Conservation (phyloP, 805 yeast species). For the Monosporozyma aerobia region DNA sequence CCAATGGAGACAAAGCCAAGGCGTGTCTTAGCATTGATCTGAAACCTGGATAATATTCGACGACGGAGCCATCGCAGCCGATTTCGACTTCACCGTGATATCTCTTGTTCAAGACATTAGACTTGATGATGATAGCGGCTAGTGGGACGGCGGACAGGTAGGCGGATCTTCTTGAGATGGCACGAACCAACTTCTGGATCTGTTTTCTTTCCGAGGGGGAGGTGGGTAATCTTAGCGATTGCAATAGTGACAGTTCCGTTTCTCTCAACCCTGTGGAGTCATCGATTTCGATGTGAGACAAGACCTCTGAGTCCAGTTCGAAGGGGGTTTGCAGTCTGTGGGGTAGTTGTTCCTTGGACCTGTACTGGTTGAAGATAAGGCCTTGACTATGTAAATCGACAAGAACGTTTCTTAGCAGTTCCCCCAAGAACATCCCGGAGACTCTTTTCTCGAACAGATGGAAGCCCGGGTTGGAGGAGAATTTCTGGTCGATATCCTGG, state of each 20-base stretch:
- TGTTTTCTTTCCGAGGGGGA: conserved; percentile 60
- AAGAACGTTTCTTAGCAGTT: conserved; percentile 64
- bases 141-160: conserved; percentile 80
- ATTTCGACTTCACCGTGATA: conserved; percentile 74
- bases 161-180: conserved; percentile 81
- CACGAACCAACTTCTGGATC: conserved; percentile 67
- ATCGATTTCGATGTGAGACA: conserved; percentile 80
- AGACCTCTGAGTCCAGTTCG: conserved; percentile 68
- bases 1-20: conserved; percentile 56
- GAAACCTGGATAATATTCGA: conserved; percentile 89
- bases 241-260: conserved; percentile 58
- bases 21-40: conserved; percentile 75
- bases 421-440: conserved; percentile 89
- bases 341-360: conserved; percentile 30
- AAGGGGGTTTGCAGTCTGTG: conserved; percentile 70
- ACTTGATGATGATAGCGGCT: conserved; percentile 67
- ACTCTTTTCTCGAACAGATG: conserved; percentile 91
- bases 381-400: conserved; percentile 56
- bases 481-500: conserved; percentile 49
- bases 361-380: conserved; percentile 49
- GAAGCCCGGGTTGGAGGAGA: conserved; percentile 73
- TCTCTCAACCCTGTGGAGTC: conserved; percentile 63
- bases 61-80: conserved; percentile 94
- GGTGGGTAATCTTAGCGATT: conserved; percentile 61
- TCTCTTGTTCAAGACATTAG: conserved; percentile 47